Evolutionary conservation across 179 eudicot genomes (phyloP), one percentile per base, ranked within the genome.

Genomic region (Heliamphora pulchella): DNA sequence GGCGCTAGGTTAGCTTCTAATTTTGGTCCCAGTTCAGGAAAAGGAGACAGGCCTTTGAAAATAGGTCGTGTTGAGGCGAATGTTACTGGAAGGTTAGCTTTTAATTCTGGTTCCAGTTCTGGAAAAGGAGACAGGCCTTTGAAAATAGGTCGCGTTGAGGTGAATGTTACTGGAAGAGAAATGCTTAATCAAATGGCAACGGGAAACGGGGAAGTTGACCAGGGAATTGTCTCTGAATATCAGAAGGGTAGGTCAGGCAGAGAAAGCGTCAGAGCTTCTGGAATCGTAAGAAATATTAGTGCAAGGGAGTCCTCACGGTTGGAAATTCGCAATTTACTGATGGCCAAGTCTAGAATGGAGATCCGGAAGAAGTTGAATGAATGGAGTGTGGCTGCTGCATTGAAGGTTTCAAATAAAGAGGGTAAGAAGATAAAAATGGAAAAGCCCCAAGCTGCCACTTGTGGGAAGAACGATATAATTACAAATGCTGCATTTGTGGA

Each of bases 151-250:
- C 46, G 76, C 63, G 31, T 31, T 14, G 44, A 54, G 39, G 43
- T 8, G 20, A 73, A 73, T 73, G 47, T 73, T 73, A 15, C 62
- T 46, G 70, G 70, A 46, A 65, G 44, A 14, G 58, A 62, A 10
- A 75, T 4, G 73, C 67, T 13, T 75, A 76, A 79, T 68, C 89
- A 82, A 73, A 78, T 67, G 83, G 82, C 74, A 59, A 54, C 1
- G 14, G 69, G 69, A 2, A 22, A 9, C 2, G 69, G 14, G 15
- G 31, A 81, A 50, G 73, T 50, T 84, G 80, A 83, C 46, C 51
- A 43, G 13, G 31, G 39, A 0, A 4, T 62, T 62, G 10, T 7
- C 3, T 7, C 22, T 18, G 9, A 8, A 62, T n/a, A 62, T 62
- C 66, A 18, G 3, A 11, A 41, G 8, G 3, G 41, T 1, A 63